Base-by-base conservation (phyloP, 495 filamentous ascomycete genomes). In the Opeltia flavorubescens region DNA sequence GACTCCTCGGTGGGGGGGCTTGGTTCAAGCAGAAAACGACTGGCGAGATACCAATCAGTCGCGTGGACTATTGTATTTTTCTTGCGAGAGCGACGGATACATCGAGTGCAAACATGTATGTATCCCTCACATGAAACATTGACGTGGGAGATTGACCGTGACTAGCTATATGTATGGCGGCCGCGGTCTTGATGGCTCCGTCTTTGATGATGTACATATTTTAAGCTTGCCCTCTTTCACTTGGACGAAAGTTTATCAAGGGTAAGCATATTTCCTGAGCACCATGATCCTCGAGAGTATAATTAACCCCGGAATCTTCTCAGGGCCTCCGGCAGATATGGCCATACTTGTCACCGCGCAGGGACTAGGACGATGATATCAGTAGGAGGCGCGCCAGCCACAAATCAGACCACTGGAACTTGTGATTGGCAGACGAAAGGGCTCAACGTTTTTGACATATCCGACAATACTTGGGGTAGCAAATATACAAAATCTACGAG, bases 371-470 rank as follows among this genome's bases (percentile, higher is more conserved):
- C 64, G 21, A 60, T 69, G 59, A 46, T 70, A 11, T 66, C 65
- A 2, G 61, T 70, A 20, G 67, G 67, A 26, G 66, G 66, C 12
- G 50, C 50, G 13, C 18, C 34, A 11, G 29, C 44, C 12, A n/a
- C 41, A 0, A 53, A 57, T 26, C 40, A 51, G 4, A 50, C 42
- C 13, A 43, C 55, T 4, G 44, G 43, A 11, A 39, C 31, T 15
- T 69, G 63, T 48, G 66, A 69, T 47, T 67, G 65, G 65, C 61
- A 67, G 35, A 30, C 27, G 23, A 60, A 50, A 48, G 55, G 60
- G 6, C 53, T 69, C 15, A 62, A 59, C n/a, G 51, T 69, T 7
- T 44, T 59, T 26, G 60, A 67, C 41, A 35, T 69, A 50, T 57
- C 53, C 5, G 51, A 38, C 6, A 29, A 57, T 15, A 55, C 51